Percentiles rank a stretch among this genome's conserved stretches.
phyloP scores from a whole-genome alignment of 148 eudicot genomes.

The Oxyria digyna region DNA sequence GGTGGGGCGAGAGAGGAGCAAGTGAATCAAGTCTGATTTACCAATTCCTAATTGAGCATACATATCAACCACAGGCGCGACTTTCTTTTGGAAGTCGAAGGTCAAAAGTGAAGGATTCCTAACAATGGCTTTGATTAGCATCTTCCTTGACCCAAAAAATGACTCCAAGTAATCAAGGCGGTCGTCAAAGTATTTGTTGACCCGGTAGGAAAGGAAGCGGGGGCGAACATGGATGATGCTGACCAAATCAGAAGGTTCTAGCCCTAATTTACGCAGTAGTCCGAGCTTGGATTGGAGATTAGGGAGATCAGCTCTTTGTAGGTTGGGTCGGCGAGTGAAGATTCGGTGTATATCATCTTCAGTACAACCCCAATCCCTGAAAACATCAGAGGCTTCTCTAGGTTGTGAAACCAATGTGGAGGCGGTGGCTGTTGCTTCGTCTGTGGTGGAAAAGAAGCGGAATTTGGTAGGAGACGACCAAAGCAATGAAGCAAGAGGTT shows the following conservation, averaged over 20 bases:
- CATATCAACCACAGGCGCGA: slow-evolving; percentile 29
- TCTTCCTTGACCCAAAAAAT: slow-evolving; percentile 46
- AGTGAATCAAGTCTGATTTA: slow-evolving; percentile 30
- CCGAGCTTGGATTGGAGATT: slow-evolving; percentile 44
- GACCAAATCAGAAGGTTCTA: slow-evolving; percentile 32
- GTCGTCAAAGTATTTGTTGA: slow-evolving; percentile 28
- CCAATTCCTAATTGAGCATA: slow-evolving; percentile 47
- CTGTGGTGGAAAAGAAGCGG: no score
- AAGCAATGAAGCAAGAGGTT: no score
- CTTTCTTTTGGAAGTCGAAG: slow-evolving; percentile 35
- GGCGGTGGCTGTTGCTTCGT: no score
- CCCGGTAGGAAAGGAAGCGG: slow-evolving; percentile 29
- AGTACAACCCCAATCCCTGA: no score
- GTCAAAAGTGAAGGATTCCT: slow-evolving; percentile 62
- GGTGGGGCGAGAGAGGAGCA: no score
- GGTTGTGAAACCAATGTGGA: no score
- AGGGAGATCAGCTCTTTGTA: slow-evolving; percentile 20
- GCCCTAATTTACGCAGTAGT: no score
- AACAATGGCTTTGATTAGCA: slow-evolving; percentile 42
- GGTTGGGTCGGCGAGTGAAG: slow-evolving; percentile 34
- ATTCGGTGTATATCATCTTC: slow-evolving; percentile 31
- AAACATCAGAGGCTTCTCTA: slow-evolving; percentile 26
- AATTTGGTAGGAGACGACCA: no score
- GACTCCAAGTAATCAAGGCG: slow-evolving; percentile 28
- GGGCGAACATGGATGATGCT: slow-evolving; percentile 50